These are phyloP conservation scores for Syncephalis plumigaleata DNA, from an alignment of 371 early-diverging fungal genomes.

Conservation along the genomic window DNA sequence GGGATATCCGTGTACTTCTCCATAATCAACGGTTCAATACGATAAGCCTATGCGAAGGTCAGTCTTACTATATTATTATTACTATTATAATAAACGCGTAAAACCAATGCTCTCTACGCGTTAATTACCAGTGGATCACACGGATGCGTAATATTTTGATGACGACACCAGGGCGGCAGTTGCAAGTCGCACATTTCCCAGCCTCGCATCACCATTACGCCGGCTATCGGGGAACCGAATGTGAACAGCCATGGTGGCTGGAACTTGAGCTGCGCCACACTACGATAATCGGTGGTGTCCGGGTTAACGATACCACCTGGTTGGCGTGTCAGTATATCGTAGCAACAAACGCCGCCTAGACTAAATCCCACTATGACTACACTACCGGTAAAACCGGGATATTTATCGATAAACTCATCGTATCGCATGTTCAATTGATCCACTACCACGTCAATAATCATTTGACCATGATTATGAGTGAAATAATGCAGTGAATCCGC, in stretches of 20 bases:
- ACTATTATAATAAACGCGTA: not conserved
- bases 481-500: slow-evolving; percentile 6
- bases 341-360: slow-evolving; percentile 25
- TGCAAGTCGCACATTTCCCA: slow-evolving; percentile 12
- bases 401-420: slow-evolving; percentile 9
- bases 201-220: slow-evolving; percentile 25
- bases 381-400: slow-evolving; percentile 20
- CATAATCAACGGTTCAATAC: slow-evolving; percentile 25
- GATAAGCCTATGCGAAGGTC: slow-evolving; percentile 11
- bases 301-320: not conserved
- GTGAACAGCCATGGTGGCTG: slow-evolving; percentile 15
- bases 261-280: slow-evolving; percentile 13
- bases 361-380: slow-evolving; percentile 19
- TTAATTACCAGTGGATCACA: slow-evolving; percentile 17
- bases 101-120: no score
- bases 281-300: slow-evolving; percentile 4
- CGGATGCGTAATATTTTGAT: slow-evolving; percentile 24
- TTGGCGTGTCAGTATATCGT: slow-evolving; percentile 15
- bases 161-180: slow-evolving; percentile 11
- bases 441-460: slow-evolving; percentile 17
- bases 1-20: slow-evolving; percentile 17
- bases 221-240: slow-evolving; percentile 23
- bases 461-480: slow-evolving; percentile 12
- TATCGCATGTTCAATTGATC: slow-evolving; percentile 16
- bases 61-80: not conserved